These are phyloP conservation scores for Aspergillus sclerotioniger DNA, from an alignment of 495 filamentous ascomycete species.

Conservation along the genomic window DNA sequence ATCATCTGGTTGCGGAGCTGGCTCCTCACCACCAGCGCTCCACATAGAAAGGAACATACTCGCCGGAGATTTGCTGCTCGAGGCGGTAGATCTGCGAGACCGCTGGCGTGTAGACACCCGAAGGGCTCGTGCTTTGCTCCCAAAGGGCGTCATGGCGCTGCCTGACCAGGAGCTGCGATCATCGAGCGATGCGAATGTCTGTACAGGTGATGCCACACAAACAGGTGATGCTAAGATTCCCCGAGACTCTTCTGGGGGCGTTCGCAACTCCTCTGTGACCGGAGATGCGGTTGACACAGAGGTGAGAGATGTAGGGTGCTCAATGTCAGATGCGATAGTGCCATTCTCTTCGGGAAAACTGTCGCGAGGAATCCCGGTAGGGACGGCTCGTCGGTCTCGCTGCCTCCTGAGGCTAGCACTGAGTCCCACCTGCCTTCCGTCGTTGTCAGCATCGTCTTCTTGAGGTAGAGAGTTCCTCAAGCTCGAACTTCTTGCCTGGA, in stretches of 20 bases:
- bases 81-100: conserved; percentile 46
- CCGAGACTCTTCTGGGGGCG: conserved; percentile 46
- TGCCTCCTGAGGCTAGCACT: conserved; percentile 24
- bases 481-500: conserved; percentile 41
- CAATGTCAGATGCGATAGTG: conserved; percentile 30
- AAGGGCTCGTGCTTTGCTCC: conserved; percentile 40
- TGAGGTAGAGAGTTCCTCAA: conserved; percentile 41
- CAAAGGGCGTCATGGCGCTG: conserved; percentile 39
- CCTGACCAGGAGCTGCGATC: conserved; percentile 51
- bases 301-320: conserved; percentile 59
- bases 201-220: conserved; percentile 44
- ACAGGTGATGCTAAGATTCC: conserved; percentile 55
- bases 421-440: conserved; percentile 19
- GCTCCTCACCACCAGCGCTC: conserved; percentile 41
- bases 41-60: conserved; percentile 61
- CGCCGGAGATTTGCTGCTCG: conserved; percentile 53
- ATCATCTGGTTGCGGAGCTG: conserved; percentile 55
- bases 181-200: conserved; percentile 45
- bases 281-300: conserved; percentile 58
- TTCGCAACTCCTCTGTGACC: conserved; percentile 48
- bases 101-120: conserved; percentile 38
- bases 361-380: conserved; percentile 29
- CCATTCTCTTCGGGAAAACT: conserved; percentile 14
- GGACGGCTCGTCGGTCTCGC: conserved; percentile 26
- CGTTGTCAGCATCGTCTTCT: conserved; percentile 25